Percentiles rank a stretch among this genome's conserved stretches.
These are phyloP conservation scores for Quercus phellos DNA, from an alignment of 331 rosid genomes.

Conservation along the genomic window DNA sequence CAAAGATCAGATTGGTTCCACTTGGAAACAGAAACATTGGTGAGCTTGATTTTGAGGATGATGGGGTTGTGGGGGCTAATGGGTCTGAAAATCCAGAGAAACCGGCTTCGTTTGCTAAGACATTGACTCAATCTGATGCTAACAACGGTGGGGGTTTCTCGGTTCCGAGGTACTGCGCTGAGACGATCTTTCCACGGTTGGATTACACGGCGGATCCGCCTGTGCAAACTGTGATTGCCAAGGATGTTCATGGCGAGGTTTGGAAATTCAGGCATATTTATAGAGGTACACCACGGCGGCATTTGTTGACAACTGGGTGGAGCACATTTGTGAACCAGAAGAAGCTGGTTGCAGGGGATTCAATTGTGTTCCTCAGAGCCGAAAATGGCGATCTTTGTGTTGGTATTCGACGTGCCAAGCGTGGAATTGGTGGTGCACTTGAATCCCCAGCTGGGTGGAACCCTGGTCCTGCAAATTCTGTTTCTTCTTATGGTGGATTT, in stretches of 20 bases:
- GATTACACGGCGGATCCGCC: conserved; percentile 97
- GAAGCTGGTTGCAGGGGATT: conserved; percentile 95
- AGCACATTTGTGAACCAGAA: conserved; percentile 93
- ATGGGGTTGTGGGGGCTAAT: conserved; percentile 16
- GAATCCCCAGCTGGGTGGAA: conserved; percentile 61
- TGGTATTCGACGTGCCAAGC: conserved; percentile 81
- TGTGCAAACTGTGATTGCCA: conserved; percentile 85
- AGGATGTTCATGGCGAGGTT: conserved; percentile 83
- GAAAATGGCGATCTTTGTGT: conserved; percentile 80
- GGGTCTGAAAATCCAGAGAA: conserved; percentile 56
- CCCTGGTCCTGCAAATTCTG: conserved; percentile 32
- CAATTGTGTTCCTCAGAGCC: conserved; percentile 77
- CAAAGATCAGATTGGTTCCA: conserved; percentile 51
- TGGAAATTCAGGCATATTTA: conserved; percentile 96
- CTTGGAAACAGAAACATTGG: conserved; percentile 27
- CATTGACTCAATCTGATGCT: conserved; percentile 95
- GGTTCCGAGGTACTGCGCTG: conserved; percentile 95
- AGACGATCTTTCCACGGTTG: conserved; percentile 80
- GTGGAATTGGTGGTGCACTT: conserved; percentile 40
- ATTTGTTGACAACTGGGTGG: conserved; percentile 94
- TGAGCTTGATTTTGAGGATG: conserved; percentile 40
- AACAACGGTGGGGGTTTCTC: conserved; percentile 99
- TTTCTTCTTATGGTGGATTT: conserved; percentile 48
- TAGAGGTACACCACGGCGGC: conserved; percentile 93
- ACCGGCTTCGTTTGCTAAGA: conserved; percentile 85